Conservation (phyloP, 2,329 filamentous ascomycete genomes). For the Colletotrichum phormii region DNA sequence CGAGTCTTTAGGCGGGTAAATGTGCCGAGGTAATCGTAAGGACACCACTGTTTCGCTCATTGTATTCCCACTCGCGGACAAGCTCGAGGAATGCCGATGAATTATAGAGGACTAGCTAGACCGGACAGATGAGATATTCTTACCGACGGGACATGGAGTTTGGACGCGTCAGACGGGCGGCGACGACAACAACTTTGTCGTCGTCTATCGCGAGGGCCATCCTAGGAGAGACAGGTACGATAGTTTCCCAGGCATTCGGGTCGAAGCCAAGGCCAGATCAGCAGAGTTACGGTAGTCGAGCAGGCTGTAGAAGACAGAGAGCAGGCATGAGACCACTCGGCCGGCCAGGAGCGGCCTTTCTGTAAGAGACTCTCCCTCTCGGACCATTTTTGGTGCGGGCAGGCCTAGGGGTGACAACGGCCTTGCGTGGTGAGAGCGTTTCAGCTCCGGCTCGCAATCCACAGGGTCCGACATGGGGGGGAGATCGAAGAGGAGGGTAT, state of each 20-base stretch:
- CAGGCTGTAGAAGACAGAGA: too few species aligned
- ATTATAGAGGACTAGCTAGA: neutral
- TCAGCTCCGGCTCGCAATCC: slow-evolving; percentile 7
- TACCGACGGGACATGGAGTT: neutral
- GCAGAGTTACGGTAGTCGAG: neutral
- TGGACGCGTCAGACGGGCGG: neutral
- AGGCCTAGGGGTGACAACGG: neutral
- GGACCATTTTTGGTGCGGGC: neutral
- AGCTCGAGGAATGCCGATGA: too few species aligned
- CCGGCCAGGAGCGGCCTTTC: neutral
- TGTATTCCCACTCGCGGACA: neutral
- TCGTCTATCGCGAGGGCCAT: neutral
- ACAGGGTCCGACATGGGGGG: neutral
- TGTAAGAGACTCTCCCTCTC: neutral
- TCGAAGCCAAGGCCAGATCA: slow-evolving; percentile 6
- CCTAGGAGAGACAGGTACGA: neutral
- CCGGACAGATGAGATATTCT: neutral
- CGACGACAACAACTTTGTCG: neutral
- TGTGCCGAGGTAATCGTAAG: neutral
- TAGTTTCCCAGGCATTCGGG: neutral
- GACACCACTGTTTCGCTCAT: neutral
- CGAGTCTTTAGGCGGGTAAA: neutral
- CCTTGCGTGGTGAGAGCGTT: slow-evolving; percentile 17
- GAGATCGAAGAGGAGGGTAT: neutral
- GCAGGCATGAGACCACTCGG: slow-evolving; percentile 10